Evolutionary conservation across 768 basidiomycete genomes (phyloP), one percentile per base, ranked within the genome.

Genomic region (Cystofilobasidium capitatum): DNA sequence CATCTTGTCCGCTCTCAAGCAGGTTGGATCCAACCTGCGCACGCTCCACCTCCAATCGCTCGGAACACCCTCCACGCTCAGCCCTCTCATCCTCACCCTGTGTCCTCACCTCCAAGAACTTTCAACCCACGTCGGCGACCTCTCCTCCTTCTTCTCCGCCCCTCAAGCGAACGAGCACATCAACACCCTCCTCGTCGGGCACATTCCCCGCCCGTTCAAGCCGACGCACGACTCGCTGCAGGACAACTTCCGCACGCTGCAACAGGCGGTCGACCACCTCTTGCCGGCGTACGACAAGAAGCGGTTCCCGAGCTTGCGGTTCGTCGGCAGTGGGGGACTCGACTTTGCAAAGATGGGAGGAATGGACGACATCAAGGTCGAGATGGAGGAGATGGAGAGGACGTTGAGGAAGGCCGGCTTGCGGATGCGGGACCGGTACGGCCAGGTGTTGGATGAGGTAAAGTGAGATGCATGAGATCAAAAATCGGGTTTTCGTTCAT

Each of bases 31-130:
- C 3, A 33, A 16, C 26, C 31, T 55, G 29, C 17, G 14, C 29
- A 55, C 51, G 51, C 51, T 55, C 12, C 51, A 55, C 31, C 51
- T 55, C 29, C 51, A 55, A 14, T 55, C 51, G 51, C 31, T 55
- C 29, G 51, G 51, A 3, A 55, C 51, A 17, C 51, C 51, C 3
- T n/a, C 49, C 6, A 16, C 7, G 14, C 51, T 55, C 14, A 5
- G 8, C 51, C 29, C 51, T 7, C 12, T 31, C 7, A 20, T 55
- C 14, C 51, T 55, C 51, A 31, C 4, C 13, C 51, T 55, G 17
- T 55, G 51, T 31, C 51, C 51, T 8, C 26, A 14, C 8, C 51
- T 55, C 29, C 29, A 22, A 2, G 29, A 55, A 20, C 51, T 55
- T 13, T 55, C 51, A 20, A 55, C 51, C 12, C 29, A 29, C 51